Evolutionary conservation across 2,329 filamentous ascomycete species (phyloP).

Genomic region (Fusarium camptoceras): DNA sequence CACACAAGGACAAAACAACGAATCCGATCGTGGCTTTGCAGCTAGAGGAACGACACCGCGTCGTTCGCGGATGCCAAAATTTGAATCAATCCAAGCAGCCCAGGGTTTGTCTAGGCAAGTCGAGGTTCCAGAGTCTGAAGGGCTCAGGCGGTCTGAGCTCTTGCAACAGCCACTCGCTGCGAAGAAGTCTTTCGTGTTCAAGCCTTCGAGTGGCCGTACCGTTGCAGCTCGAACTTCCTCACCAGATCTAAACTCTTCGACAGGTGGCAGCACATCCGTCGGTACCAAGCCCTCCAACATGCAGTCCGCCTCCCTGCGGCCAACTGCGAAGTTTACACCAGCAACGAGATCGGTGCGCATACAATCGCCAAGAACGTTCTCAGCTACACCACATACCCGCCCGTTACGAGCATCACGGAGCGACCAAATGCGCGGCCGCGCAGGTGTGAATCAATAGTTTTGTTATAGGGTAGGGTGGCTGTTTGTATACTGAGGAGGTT

Average conservation of each 20-base stretch:
- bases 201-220: constrained; percentile 16
- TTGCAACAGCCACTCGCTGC: constrained; percentile 12
- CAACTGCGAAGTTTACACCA: constrained; percentile 17
- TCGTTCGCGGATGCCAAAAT: constrained; percentile 13
- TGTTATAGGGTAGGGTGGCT: not conserved
- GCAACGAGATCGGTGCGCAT: constrained; percentile 43
- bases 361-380: constrained; percentile 40
- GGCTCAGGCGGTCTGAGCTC: not conserved
- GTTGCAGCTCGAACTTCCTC: constrained; percentile 20
- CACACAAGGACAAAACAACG: constrained; percentile 42
- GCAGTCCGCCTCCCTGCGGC: constrained; percentile 26
- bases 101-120: not conserved
- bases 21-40: constrained; percentile 2
- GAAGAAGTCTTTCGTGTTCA: constrained; percentile 26
- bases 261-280: constrained; percentile 36
- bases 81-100: constrained; percentile 9
- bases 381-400: constrained; percentile 21
- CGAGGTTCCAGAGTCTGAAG: constrained; percentile 6
- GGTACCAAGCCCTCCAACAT: constrained; percentile 28
- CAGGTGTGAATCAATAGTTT: constrained; percentile 22
- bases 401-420: constrained; percentile 13
- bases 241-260: constrained; percentile 15
- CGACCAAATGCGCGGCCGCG: constrained; percentile 13
- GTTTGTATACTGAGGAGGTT: not conserved
- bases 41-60: not conserved